These are phyloP conservation scores for Papiliotrema nemorosa DNA, from an alignment of 1,284 basidiomycete species.

Conservation along the genomic window DNA sequence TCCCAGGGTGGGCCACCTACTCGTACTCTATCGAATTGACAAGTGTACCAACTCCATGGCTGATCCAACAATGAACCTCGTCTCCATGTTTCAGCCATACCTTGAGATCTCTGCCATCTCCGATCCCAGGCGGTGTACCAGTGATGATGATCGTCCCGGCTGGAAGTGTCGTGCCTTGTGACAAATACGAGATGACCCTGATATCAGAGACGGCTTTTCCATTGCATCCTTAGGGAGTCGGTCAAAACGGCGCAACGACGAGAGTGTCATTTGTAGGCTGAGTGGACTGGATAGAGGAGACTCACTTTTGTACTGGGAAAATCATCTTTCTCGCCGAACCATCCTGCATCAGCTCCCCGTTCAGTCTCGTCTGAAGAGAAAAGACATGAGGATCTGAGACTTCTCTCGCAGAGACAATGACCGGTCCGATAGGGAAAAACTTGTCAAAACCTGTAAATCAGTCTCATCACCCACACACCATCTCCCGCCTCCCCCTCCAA, in stretches of 20 bases:
- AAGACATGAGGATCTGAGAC: conserved; percentile 69
- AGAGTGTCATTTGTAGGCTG: too few species aligned
- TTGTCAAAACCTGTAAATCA: conserved; percentile 47
- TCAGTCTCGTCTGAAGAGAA: conserved; percentile 63
- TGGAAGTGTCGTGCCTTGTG: conserved; percentile 76
- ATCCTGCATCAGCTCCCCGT: conserved; percentile 66
- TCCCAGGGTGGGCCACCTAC: too few species aligned
- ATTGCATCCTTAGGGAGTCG: too few species aligned
- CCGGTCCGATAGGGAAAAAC: conserved; percentile 64
- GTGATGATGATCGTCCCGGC: conserved; percentile 78
- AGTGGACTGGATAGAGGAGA: not conserved
- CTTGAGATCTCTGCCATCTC: conserved; percentile 67
- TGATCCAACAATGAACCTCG: conserved; percentile 58
- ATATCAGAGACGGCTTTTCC: not conserved
- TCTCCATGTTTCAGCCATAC: conserved; percentile 73
- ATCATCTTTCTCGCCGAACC: conserved; percentile 58
- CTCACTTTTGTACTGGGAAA: conserved; percentile 26
- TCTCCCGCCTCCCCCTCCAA: too few species aligned
- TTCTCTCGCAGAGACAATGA: conserved; percentile 62
- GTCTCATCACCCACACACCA: not conserved
- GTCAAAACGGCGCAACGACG: not conserved
- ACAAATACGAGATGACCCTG: conserved; percentile 62
- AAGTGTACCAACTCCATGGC: conserved; percentile 21
- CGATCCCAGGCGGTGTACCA: conserved; percentile 67
- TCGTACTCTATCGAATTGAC: conserved; percentile 8